phyloP scores from a whole-genome alignment of 345 rosid species.

The Excoecaria agallocha region DNA sequence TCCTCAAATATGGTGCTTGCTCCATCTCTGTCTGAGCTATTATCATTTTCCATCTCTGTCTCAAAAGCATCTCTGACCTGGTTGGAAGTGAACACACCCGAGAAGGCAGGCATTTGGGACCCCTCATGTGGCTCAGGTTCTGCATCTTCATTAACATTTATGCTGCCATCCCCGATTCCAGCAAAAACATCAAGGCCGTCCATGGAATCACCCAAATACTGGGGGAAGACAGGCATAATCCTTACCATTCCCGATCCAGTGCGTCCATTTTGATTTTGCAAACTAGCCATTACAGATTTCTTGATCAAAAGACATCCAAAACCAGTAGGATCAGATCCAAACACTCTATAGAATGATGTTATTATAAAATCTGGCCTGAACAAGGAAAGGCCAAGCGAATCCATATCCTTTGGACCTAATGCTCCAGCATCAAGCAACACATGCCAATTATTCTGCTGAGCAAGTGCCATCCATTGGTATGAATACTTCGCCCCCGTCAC shows the following conservation, averaged over 20 bases:
- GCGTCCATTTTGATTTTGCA: constrained; percentile 59
- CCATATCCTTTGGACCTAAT: constrained; percentile 89
- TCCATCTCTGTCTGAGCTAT: constrained; percentile 71
- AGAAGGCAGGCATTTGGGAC: constrained; percentile 66
- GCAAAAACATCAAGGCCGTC: constrained; percentile 60
- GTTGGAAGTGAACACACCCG: constrained; percentile 68
- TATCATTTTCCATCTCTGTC: constrained; percentile 67
- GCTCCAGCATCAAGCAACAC: constrained; percentile 81
- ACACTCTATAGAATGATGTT: constrained; percentile 71
- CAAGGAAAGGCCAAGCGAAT: constrained; percentile 75
- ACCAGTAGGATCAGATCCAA: constrained; percentile 78
- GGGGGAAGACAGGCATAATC: constrained; percentile 65
- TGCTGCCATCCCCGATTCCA: constrained; percentile 44
- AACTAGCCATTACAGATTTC: constrained; percentile 74
- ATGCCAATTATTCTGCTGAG: constrained; percentile 86
- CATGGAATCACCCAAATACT: constrained; percentile 68
- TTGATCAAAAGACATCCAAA: constrained; percentile 85
- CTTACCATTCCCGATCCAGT: constrained; percentile 77
- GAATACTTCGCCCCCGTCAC: constrained; percentile 84
- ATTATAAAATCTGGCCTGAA: constrained; percentile 85
- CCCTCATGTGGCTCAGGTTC: constrained; percentile 38
- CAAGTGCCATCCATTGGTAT: constrained; percentile 86
- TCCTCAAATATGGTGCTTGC: constrained; percentile 80
- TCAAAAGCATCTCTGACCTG: constrained; percentile 80
- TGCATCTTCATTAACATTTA: constrained; percentile 39